phyloP scores from a whole-genome alignment of 148 eudicot genomes.

The Fallopia convolvulus region DNA sequence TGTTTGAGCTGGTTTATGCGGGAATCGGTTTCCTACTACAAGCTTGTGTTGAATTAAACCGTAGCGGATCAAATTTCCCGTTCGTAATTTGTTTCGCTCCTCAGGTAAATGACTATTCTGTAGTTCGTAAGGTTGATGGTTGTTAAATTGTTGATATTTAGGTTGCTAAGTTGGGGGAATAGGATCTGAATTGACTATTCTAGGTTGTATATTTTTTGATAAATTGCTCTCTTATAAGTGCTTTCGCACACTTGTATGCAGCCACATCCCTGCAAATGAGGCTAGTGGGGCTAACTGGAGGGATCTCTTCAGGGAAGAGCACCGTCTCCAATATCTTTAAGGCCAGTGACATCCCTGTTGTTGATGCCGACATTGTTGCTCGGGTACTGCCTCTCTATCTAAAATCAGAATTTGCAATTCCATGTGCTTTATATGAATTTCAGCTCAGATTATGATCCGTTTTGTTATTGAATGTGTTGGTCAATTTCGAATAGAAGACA shows the following conservation, averaged over 20 bases:
- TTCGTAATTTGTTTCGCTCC: too few relatives aligned
- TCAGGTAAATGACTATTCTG: too few relatives aligned
- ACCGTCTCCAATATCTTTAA: conserved; percentile 87
- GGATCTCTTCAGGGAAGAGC: conserved; percentile 85
- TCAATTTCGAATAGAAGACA: not conserved
- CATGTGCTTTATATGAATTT: not conserved
- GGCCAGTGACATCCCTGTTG: conserved; percentile 59
- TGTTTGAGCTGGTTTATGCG: too few relatives aligned
- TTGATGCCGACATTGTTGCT: conserved; percentile 89
- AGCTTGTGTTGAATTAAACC: too few relatives aligned
- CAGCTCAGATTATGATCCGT: not conserved
- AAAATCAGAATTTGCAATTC: not conserved
- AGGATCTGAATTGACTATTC: too few relatives aligned
- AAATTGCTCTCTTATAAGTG: too few relatives aligned
- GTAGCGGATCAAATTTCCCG: too few relatives aligned
- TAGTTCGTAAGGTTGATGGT: too few relatives aligned
- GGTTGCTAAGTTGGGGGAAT: too few relatives aligned
- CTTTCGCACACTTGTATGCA: not conserved
- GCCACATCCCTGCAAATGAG: conserved; percentile 37
- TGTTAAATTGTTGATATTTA: too few relatives aligned
- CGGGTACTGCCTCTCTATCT: conserved; percentile 35
- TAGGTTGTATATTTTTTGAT: too few relatives aligned
- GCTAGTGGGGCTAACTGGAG: conserved; percentile 86
- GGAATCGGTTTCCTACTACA: too few relatives aligned
- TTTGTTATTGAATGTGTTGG: not conserved